A percentile compares a stretch with the other conserved stretches of the same genome.
Conservation (phyloP, 2,329 filamentous ascomycete genomes). For the Neonectria neomacrospora region DNA sequence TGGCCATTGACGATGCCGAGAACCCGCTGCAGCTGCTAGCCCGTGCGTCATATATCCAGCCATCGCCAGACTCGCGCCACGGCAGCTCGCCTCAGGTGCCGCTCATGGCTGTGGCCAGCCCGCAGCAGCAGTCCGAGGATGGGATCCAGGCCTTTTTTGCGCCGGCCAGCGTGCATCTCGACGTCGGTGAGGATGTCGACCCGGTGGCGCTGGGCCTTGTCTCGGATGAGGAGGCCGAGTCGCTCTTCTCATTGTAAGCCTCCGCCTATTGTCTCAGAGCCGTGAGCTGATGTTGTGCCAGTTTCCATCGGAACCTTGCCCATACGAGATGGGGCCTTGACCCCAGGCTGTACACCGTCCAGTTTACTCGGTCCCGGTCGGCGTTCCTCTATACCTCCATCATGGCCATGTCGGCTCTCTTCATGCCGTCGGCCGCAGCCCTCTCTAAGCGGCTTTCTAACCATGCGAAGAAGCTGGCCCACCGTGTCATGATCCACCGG, state of each 20-base stretch:
- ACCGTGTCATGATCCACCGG: conserved; percentile 69
- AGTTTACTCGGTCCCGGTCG: conserved; percentile 74
- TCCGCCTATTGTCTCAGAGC: background rate
- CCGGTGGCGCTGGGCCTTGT: conserved; percentile 77
- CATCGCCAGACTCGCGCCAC: conserved; percentile 55
- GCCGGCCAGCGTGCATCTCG: conserved; percentile 70
- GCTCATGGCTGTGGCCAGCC: conserved; percentile 32
- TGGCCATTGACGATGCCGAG: conserved; percentile 77
- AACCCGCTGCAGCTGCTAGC: conserved; percentile 80
- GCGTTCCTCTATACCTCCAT: conserved; percentile 79
- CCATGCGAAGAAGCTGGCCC: conserved; percentile 71
- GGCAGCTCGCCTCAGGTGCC: conserved; percentile 43
- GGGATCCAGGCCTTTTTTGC: conserved; percentile 74
- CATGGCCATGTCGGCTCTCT: conserved; percentile 74
- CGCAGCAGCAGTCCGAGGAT: conserved; percentile 48
- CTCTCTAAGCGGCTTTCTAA: conserved; percentile 73
- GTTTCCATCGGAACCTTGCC: conserved; percentile 75
- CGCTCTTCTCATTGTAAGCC: conserved; percentile 72
- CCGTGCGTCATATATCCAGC: conserved; percentile 74
- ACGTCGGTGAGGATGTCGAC: conserved; percentile 72
- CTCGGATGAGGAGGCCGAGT: conserved; percentile 71
- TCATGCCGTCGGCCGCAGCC: conserved; percentile 71
- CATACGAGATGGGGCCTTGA: conserved; percentile 82
- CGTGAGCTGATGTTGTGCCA: conserved; percentile 44
- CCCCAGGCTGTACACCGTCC: conserved; percentile 70